Evolutionary conservation across 768 basidiomycete species (phyloP).

Genomic region (Auriculariales sp.): DNA sequence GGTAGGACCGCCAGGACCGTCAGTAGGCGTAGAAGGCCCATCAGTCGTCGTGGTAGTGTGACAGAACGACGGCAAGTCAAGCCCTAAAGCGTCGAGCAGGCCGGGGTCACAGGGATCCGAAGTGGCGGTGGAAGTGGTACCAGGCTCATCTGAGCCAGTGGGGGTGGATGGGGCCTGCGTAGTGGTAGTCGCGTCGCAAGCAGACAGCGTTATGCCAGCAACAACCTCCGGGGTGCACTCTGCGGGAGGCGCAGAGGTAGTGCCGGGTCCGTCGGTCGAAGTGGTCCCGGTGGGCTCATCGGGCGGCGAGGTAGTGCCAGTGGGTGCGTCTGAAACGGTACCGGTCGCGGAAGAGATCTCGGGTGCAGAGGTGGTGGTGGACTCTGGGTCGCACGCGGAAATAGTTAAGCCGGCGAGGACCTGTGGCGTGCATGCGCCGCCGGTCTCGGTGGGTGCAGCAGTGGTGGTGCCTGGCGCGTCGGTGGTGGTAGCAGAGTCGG

Average conservation of each 20-base stretch:
- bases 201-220: background rate
- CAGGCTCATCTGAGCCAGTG: background rate
- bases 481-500: conserved; percentile 15
- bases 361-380: too few species aligned
- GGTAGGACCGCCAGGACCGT: background rate
- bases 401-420: too few species aligned
- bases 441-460: conserved; percentile 26
- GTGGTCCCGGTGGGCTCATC: too few species aligned
- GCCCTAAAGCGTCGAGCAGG: background rate
- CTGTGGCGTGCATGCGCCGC: too few species aligned
- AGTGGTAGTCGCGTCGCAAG: background rate
- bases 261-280: too few species aligned
- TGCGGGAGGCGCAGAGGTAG: conserved; percentile 6
- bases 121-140: background rate
- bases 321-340: conserved; percentile 21
- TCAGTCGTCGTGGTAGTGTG: too few species aligned
- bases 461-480: conserved; percentile 31
- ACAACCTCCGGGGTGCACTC: background rate
- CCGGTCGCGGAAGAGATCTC: too few species aligned
- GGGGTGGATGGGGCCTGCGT: conserved; percentile 1
- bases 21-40: too few species aligned
- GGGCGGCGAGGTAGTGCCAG: conserved; percentile 10
- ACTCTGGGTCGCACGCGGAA: too few species aligned
- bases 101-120: background rate
- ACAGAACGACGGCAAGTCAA: background rate